These are phyloP conservation scores for Alnus glutinosa DNA, from an alignment of 306 rosid genomes.

Conservation along the genomic window DNA sequence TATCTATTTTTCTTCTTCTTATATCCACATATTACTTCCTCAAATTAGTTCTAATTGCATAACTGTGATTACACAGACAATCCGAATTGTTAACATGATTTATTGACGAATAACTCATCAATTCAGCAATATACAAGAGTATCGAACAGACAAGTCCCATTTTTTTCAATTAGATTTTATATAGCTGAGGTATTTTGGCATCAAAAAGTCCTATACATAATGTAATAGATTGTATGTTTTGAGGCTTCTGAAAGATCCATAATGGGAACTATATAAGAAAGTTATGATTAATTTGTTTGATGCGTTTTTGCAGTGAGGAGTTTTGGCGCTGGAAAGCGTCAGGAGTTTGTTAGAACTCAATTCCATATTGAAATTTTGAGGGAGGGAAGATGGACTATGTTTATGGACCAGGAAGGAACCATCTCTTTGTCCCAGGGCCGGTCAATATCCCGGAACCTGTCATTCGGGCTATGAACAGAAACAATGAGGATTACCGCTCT, in stretches of 20 bases:
- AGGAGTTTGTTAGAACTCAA: conserved; percentile 27
- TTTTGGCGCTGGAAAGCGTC: conserved; percentile 23
- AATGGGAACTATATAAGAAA: not conserved
- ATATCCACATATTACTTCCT: not conserved
- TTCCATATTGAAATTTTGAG: conserved; percentile 34
- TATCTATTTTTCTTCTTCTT: not conserved
- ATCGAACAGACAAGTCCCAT: not conserved
- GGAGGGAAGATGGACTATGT: conserved; percentile 71
- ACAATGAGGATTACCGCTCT: conserved; percentile 98
- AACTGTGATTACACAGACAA: not conserved
- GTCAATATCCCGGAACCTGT: conserved; percentile 94
- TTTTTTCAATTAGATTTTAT: not conserved
- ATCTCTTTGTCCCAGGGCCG: conserved; percentile 98
- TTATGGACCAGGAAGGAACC: conserved; percentile 92
- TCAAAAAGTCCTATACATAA: not conserved
- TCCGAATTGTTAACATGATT: not conserved
- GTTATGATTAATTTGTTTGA: conserved; percentile 1
- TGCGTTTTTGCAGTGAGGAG: conserved; percentile 34
- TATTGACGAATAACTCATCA: not conserved
- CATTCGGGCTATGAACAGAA: conserved; percentile 88
- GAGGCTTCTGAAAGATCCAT: not conserved
- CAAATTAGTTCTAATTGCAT: not conserved
- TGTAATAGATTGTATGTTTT: not conserved
- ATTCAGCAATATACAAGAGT: not conserved
- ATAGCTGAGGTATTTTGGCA: not conserved